A percentile compares a stretch with the other conserved stretches of the same genome.
phyloP scores from a whole-genome alignment of 352 stramenopile genomes.

The Phytophthora palmivora region DNA sequence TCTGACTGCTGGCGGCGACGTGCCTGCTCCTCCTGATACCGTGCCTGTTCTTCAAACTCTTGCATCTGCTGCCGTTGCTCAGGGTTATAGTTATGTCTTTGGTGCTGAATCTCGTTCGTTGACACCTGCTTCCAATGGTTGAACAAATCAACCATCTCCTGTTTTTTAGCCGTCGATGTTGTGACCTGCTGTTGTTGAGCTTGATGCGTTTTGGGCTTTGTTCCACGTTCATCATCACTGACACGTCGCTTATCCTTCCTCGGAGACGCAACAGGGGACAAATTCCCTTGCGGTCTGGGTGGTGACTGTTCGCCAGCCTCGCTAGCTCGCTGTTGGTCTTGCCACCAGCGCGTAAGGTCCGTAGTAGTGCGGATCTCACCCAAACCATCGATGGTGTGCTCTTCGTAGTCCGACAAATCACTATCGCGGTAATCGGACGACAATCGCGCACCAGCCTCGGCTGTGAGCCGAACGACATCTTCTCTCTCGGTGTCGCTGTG shows the following conservation, averaged over 20 bases:
- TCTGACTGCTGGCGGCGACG: slow-evolving; percentile 38
- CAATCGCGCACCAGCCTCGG: slow-evolving; percentile 29
- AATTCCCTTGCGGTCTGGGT: slow-evolving; percentile 9
- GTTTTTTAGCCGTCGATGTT: slow-evolving; percentile 25
- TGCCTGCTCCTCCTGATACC: slow-evolving; percentile 37
- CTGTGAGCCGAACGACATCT: slow-evolving; percentile 33
- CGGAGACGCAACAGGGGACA: slow-evolving; percentile 26
- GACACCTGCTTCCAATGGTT: slow-evolving; percentile 44
- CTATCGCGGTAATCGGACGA: slow-evolving; percentile 38
- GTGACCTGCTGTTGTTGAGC: slow-evolving; percentile 15
- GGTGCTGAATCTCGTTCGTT: slow-evolving; percentile 33
- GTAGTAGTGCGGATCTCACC: slow-evolving; percentile 53
- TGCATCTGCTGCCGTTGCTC: slow-evolving; percentile 31
- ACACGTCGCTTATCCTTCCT: slow-evolving; percentile 16
- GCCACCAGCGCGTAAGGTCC: slow-evolving; percentile 56
- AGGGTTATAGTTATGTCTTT: slow-evolving; percentile 20
- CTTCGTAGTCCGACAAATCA: slow-evolving; percentile 50
- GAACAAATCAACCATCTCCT: slow-evolving; percentile 45
- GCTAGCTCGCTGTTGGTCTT: slow-evolving; percentile 38
- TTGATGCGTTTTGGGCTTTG: slow-evolving; percentile 12
- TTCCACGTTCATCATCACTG: slow-evolving; percentile 13
- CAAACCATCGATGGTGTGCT: slow-evolving; percentile 48
- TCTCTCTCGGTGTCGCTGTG: slow-evolving; percentile 34
- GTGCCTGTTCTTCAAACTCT: slow-evolving; percentile 39
- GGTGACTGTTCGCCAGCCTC: slow-evolving; percentile 13